phyloP scores from a whole-genome alignment of 176 grass and related monocot species.

The Avena sativa region DNA sequence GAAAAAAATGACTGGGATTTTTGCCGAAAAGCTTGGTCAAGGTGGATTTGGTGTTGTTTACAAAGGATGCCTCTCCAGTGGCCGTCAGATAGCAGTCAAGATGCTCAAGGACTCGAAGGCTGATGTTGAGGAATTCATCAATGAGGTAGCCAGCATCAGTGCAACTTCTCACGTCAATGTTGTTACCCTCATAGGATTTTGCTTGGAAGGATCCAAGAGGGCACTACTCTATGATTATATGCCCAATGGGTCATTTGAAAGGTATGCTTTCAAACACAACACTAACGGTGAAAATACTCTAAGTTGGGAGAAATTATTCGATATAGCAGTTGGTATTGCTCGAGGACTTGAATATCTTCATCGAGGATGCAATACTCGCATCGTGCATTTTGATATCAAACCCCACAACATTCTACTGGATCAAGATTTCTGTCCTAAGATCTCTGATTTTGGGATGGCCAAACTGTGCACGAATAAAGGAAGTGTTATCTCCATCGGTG shows the following conservation, averaged over 20 bases:
- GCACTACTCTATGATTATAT: slow-evolving; percentile 65
- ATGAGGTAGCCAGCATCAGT: slow-evolving; percentile 54
- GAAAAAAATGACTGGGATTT: slow-evolving; percentile 54
- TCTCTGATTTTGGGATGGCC: slow-evolving; percentile 33
- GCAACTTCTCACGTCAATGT: slow-evolving; percentile 59
- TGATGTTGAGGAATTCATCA: slow-evolving; percentile 54
- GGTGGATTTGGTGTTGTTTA: slow-evolving; percentile 62
- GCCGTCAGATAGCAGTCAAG: slow-evolving; percentile 45
- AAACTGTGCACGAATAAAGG: slow-evolving; percentile 27
- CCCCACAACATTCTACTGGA: slow-evolving; percentile 40
- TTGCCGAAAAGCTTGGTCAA: slow-evolving; percentile 55
- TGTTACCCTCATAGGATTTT: slow-evolving; percentile 55
- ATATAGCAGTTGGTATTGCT: slow-evolving; percentile 45
- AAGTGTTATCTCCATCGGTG: slow-evolving; percentile 30
- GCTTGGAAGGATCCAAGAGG: slow-evolving; percentile 52
- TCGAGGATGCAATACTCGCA: slow-evolving; percentile 42
- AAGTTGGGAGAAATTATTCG: slow-evolving; percentile 37
- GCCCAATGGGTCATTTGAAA: slow-evolving; percentile 51
- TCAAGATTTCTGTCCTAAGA: slow-evolving; percentile 31
- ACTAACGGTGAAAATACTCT: neutral
- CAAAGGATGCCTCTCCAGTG: slow-evolving; percentile 22
- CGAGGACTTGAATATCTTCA: slow-evolving; percentile 53
- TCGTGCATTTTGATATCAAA: slow-evolving; percentile 48
- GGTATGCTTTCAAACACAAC: neutral
- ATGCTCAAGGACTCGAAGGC: slow-evolving; percentile 40